Percentiles rank a stretch among this genome's conserved stretches.
Conservation (phyloP, 73 alveolate species). For the Paramecium octaurelia region DNA sequence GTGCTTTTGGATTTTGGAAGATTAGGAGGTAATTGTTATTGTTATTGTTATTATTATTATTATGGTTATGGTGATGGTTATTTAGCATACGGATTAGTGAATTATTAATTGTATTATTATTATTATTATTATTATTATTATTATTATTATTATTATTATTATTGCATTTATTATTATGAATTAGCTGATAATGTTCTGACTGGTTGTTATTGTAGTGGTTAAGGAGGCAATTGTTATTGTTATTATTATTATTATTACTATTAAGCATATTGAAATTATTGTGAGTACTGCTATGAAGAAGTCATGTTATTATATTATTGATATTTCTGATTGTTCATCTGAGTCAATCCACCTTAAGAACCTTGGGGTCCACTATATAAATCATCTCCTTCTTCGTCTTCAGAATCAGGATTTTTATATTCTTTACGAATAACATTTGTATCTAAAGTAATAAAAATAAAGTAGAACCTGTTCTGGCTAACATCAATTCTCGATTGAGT, state of each 20-base stretch:
- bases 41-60: neutral
- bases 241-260: neutral
- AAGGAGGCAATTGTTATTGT: neutral
- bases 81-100: neutral
- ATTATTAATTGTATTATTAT: neutral
- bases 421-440: neutral
- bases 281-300: neutral
- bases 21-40: neutral
- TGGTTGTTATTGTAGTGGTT: neutral
- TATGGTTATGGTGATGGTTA: neutral
- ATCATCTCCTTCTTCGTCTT: constrained; percentile 19
- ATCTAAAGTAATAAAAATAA: neutral
- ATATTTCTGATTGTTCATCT: neutral
- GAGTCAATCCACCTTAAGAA: neutral
- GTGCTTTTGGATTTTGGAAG: neutral
- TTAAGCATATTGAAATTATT: neutral
- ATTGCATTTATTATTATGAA: neutral
- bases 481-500: constrained; percentile 14
- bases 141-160: neutral
- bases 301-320: neutral
- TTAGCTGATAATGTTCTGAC: neutral
- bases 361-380: constrained; percentile 20
- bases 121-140: neutral
- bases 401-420: constrained; percentile 42
- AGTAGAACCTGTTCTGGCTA: neutral